Evolutionary conservation across 352 stramenopile species (phyloP).

Genomic region (Globisporangium megalacanthum): DNA sequence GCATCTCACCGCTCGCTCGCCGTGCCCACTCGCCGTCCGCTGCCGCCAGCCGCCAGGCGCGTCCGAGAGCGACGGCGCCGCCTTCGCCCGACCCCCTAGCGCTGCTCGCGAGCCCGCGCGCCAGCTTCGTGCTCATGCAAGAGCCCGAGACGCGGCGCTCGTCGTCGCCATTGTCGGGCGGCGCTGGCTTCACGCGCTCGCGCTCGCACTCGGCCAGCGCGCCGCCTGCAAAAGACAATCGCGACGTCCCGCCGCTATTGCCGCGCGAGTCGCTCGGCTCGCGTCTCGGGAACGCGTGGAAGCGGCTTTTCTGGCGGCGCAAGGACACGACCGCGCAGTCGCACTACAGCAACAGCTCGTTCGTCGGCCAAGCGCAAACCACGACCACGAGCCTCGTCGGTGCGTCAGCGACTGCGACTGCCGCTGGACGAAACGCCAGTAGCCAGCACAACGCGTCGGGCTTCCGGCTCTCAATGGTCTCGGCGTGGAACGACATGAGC

Average conservation of each 20-base stretch:
- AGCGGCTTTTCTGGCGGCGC: constrained; percentile 1
- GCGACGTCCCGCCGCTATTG: background rate
- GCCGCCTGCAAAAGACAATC: background rate
- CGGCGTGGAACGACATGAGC: constrained; percentile 4
- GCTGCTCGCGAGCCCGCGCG: constrained; percentile 8
- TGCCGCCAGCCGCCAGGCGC: no score
- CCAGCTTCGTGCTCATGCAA: constrained; percentile 8
- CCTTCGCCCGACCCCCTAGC: background rate
- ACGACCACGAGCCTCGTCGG: background rate
- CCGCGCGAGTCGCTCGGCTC: background rate
- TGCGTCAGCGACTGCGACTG: no score
- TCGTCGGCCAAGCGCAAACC: constrained; percentile 1
- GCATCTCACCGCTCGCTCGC: background rate
- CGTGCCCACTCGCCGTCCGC: background rate
- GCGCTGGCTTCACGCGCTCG: background rate
- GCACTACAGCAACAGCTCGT: constrained; percentile 8
- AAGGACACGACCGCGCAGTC: constrained; percentile 3
- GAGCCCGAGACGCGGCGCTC: background rate
- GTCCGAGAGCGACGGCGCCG: no score
- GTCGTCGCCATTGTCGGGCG: no score
- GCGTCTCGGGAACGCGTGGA: constrained; percentile 2
- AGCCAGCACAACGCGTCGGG: constrained; percentile 1
- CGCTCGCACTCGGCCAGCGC: background rate
- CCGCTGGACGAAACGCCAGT: background rate
- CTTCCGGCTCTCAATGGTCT: constrained; percentile 4